Evolutionary conservation across 2,329 filamentous ascomycete species (phyloP).

Genomic region (Teratosphaeria zuluensis): DNA sequence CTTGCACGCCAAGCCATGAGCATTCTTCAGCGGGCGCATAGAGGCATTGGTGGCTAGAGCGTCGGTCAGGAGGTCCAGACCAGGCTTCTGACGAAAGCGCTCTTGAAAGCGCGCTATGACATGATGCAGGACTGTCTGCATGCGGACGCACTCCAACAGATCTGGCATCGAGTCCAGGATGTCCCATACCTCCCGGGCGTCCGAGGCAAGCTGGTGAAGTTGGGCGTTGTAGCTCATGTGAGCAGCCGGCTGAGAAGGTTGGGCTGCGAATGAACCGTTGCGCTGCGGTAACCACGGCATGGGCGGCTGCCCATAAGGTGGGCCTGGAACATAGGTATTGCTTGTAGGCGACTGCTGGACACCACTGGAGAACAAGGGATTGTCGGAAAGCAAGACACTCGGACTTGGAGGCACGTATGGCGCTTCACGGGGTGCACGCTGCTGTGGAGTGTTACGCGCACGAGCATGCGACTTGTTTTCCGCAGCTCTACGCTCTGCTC

Average conservation of each 20-base stretch:
- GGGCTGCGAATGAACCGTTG: background rate
- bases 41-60: conserved; percentile 33
- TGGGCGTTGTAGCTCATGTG: conserved; percentile 10
- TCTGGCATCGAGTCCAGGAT: conserved; percentile 50
- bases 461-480: conserved; percentile 3
- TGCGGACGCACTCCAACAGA: conserved; percentile 51
- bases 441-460: background rate
- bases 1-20: conserved; percentile 35
- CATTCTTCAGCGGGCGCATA: conserved; percentile 35
- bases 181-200: conserved; percentile 55
- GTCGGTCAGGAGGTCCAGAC: conserved; percentile 46
- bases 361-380: conserved; percentile 7
- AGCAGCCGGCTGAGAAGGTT: background rate
- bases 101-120: conserved; percentile 48
- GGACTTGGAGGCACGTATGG: conserved; percentile 4
- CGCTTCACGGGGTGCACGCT: background rate
- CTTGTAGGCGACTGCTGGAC: background rate
- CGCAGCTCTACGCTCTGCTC: conserved; percentile 8
- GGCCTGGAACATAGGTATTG: conserved; percentile 2
- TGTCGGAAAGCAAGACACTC: conserved; percentile 6
- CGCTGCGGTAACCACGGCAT: background rate
- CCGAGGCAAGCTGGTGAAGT: conserved; percentile 34
- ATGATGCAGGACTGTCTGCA: conserved; percentile 55
- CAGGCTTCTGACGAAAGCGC: conserved; percentile 48
- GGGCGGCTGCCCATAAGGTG: background rate